Base-by-base conservation (phyloP, 805 yeast genomes). In the Sugiyamaella lignohabitans region DNA sequence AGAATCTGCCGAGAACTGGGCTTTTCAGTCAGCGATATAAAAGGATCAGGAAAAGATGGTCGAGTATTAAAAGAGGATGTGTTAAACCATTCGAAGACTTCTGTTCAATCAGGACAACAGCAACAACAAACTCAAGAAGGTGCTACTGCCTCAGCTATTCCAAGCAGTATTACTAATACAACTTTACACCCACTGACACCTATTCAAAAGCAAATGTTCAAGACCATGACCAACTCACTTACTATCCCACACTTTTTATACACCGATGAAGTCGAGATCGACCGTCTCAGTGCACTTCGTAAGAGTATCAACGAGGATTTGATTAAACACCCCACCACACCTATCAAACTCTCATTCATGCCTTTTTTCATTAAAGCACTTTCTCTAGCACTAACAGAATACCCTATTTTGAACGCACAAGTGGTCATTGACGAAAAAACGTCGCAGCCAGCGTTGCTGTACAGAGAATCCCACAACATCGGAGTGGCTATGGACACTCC, bases 401-500 rank as follows among this genome's bases (percentile, higher is more conserved):
- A 49, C 51, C 67, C 67, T 4, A 29, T 56, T 19, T 55, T 60
- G 20, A 63, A 63, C 45, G 50, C 64, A 24, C 48, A 53, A 32
- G 57, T 63, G 2, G 22, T 38, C 14, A 34, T 45, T 8, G 53
- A 47, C 29, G 55, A 52, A 19, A 42, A 36, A 8, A n/a, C n/a
- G n/a, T 51, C 48, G 38, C 52, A 50, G 23, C 64, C 65, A 2
- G 34, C 46, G 14, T 44, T 63, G 5, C 48, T 59, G 38, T 42
- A 40, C 45, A 54, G 66, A 5, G 46, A 53, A 2, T 23, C 42
- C 22, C 67, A 63, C 49, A 63, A 63, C 43, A 62, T 63, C 35
- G 60, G 63, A 18, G 52, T 63, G 18, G 67, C 67, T 21, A 63
- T 63, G 64, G 64, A 60, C 45, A 63, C 66, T 6, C 66, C 66